These are phyloP conservation scores for Tolypocladium endophyticum DNA, from an alignment of 2,329 filamentous ascomycete species.

Conservation along the genomic window DNA sequence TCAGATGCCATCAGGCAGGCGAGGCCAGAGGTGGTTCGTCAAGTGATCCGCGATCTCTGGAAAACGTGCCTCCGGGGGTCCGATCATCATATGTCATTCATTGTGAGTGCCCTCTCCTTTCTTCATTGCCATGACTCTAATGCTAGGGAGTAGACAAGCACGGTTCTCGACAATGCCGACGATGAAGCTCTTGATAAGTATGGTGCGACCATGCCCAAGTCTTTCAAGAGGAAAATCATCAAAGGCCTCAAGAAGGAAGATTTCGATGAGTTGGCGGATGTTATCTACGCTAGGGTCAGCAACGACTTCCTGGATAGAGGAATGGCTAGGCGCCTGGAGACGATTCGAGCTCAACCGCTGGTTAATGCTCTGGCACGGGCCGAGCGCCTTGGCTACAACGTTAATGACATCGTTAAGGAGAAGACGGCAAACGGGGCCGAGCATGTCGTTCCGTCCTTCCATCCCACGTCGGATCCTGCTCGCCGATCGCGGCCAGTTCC, in stretches of 20 bases:
- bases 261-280: constrained; percentile 33
- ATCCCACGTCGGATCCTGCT: constrained; percentile 5
- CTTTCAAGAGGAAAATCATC: constrained; percentile 30
- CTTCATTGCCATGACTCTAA: constrained; percentile 10
- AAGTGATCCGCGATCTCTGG: constrained; percentile 39
- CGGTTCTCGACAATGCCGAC: constrained; percentile 33
- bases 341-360: constrained; percentile 42
- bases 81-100: constrained; percentile 40
- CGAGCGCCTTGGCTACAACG: constrained; percentile 46
- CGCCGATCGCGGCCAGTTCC: background rate
- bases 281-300: constrained; percentile 35
- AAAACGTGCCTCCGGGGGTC: constrained; percentile 38
- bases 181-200: constrained; percentile 30
- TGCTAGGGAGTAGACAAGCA: constrained; percentile 32
- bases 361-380: constrained; percentile 47
- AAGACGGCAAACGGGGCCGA: constrained; percentile 17
- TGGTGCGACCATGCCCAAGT: constrained; percentile 30
- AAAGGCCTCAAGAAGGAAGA: constrained; percentile 26
- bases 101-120: constrained; percentile 26
- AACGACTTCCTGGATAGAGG: constrained; percentile 40
- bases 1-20: constrained; percentile 24
- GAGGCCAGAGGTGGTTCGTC: constrained; percentile 33
- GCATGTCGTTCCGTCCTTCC: constrained; percentile 24
- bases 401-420: constrained; percentile 37
- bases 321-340: constrained; percentile 38